Evolutionary conservation across 352 stramenopile genomes (phyloP).

Genomic region (Phytophthora aleatoria): DNA sequence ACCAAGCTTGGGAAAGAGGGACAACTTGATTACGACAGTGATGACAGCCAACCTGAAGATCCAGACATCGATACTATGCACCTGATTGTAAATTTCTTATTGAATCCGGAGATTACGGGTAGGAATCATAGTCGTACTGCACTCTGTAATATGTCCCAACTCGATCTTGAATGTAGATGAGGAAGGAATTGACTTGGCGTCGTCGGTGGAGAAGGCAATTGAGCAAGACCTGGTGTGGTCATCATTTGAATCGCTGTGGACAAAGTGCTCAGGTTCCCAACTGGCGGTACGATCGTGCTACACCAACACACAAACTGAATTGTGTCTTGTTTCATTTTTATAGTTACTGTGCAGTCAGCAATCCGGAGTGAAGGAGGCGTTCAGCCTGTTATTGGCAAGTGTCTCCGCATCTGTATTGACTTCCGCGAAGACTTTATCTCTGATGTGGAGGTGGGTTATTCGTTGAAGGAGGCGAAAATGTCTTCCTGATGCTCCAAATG

Average conservation of each 20-base stretch:
- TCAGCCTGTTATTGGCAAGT: slow-evolving; percentile 27
- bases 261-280: slow-evolving; percentile 46
- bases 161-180: slow-evolving; percentile 39
- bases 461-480: not conserved
- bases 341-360: slow-evolving; percentile 30
- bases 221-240: slow-evolving; percentile 42
- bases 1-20: slow-evolving; percentile 7
- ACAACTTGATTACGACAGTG: slow-evolving; percentile 12
- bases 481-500: not conserved
- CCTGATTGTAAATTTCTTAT: slow-evolving; percentile 35
- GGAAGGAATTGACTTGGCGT: slow-evolving; percentile 55
- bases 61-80: slow-evolving; percentile 26
- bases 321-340: not conserved
- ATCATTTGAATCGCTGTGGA: slow-evolving; percentile 39
- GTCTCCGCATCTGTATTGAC: slow-evolving; percentile 45
- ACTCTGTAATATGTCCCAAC: not conserved
- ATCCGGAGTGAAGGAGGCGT: slow-evolving; percentile 8
- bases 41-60: slow-evolving; percentile 19
- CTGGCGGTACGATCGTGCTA: not conserved
- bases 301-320: not conserved
- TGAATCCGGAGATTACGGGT: slow-evolving; percentile 45
- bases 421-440: slow-evolving; percentile 49
- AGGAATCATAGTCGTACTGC: not conserved
- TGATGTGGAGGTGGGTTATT: slow-evolving; percentile 39
- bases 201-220: slow-evolving; percentile 45